Conservation (phyloP, 2,329 filamentous ascomycete species). For the Penicillium frequentans region DNA sequence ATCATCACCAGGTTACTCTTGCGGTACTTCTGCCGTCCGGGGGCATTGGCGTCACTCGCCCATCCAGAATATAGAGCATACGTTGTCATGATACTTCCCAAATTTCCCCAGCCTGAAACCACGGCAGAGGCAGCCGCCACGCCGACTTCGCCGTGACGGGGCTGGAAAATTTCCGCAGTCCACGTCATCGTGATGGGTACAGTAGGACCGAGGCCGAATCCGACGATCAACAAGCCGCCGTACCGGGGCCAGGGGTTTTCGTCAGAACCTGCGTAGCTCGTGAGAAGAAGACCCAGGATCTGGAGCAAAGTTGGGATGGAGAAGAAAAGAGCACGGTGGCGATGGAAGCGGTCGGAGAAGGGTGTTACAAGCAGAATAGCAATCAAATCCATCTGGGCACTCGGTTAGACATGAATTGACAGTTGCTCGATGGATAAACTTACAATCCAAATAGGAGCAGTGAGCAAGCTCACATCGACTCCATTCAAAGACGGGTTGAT, state of each 20-base stretch:
- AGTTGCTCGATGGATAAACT: slow-evolving; percentile 34
- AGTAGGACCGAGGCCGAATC: slow-evolving; percentile 85
- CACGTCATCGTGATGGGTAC: slow-evolving; percentile 94
- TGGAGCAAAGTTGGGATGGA: slow-evolving; percentile 72
- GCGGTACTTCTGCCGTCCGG: slow-evolving; percentile 69
- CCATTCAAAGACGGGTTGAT: slow-evolving; percentile 73
- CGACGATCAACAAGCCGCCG: slow-evolving; percentile 83
- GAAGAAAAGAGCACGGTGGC: slow-evolving; percentile 78
- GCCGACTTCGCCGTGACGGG: slow-evolving; percentile 84
- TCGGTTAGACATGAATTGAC: neutral
- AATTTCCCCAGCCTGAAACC: slow-evolving; percentile 82
- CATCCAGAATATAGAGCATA: slow-evolving; percentile 89
- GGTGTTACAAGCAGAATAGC: slow-evolving; percentile 84
- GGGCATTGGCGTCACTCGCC: slow-evolving; percentile 67
- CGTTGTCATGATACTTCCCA: slow-evolving; percentile 82
- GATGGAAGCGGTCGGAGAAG: slow-evolving; percentile 82
- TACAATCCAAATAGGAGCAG: slow-evolving; percentile 90
- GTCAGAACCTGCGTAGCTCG: slow-evolving; percentile 67
- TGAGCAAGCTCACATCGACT: slow-evolving; percentile 76
- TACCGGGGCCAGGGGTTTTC: slow-evolving; percentile 78
- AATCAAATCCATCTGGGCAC: slow-evolving; percentile 74
- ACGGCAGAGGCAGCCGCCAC: slow-evolving; percentile 83
- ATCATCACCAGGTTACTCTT: slow-evolving; percentile 88
- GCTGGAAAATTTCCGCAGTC: slow-evolving; percentile 88
- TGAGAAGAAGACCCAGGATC: slow-evolving; percentile 76